Evolutionary conservation across 1,139 yeast genomes (phyloP), one percentile per base, ranked within the genome.

Genomic region (Diutina siamensis): DNA sequence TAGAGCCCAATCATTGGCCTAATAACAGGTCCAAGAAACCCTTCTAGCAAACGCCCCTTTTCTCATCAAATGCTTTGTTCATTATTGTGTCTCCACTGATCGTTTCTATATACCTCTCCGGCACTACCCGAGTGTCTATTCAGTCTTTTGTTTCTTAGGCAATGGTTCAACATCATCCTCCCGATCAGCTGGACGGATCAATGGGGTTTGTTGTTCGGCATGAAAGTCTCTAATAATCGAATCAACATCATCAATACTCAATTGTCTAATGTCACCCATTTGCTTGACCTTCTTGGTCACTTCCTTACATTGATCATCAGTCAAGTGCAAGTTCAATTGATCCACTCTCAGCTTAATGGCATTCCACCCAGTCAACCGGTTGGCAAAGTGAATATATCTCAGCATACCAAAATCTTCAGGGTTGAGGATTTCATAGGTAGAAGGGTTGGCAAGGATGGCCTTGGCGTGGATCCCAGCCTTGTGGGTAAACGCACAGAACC

Each of bases 381-480:
- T 74, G 50, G 80, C 80, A 54, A 75, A 75, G 57, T 75, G 80
- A 51, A 75, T 74, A 55, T 75, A 75, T 56, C 80, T 65, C 15
- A 78, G 68, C 51, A 75, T 65, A 38, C 80, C 80, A 50, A 75
- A 75, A 59, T 75, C 80, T 17, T 67, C 59, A n/a, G 80, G 80
- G 50, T 69, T 70, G 54, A 75, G 64, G 54, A 75, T 75, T 59
- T 75, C 80, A 57, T 75, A 75, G 8, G 80, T 75, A 13, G 80
- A 72, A 19, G 80, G 80, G 57, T 75, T 74, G 47, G 80, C 80
- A 53, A 75, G 67, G 45, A 75, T 75, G 44, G 80, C 80, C 59
- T 75, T 73, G 47, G 80, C 80, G 55, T 75, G 80, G 54, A 76
- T 74, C 55, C 80, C 80, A 33, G 80, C 80, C 61, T 75, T 75